A percentile compares a stretch with the other conserved stretches of the same genome.
These are phyloP conservation scores for Westerdykella sp. DNA, from an alignment of 2,329 filamentous ascomycete genomes.

Conservation along the genomic window DNA sequence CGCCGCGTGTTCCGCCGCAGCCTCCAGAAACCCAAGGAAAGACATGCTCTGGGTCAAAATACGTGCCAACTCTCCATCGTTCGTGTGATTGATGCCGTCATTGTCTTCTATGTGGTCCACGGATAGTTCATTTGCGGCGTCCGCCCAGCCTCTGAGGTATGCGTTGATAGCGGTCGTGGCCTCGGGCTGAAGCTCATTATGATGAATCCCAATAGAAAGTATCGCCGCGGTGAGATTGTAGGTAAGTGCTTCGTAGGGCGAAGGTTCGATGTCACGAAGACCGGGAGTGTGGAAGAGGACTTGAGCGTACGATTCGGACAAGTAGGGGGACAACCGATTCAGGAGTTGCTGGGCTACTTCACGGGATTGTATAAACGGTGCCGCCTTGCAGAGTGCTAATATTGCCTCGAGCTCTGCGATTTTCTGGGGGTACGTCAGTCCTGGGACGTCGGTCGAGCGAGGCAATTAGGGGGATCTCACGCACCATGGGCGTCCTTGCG, in stretches of 20 bases:
- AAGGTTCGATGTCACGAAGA: conserved; percentile 75
- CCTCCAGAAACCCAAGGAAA: conserved; percentile 83
- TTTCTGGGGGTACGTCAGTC: conserved; percentile 48
- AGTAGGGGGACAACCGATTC: conserved; percentile 74
- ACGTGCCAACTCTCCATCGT: conserved; percentile 52
- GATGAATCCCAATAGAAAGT: conserved; percentile 70
- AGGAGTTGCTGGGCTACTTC: conserved; percentile 73
- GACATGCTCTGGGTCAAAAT: conserved; percentile 75
- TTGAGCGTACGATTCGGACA: conserved; percentile 78
- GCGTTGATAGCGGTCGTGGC: conserved; percentile 61
- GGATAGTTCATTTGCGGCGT: conserved; percentile 52
- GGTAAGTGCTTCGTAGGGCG: conserved; percentile 79
- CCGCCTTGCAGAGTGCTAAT: conserved; percentile 83
- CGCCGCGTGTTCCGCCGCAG: conserved; percentile 66
- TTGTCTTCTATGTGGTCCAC: conserved; percentile 51
- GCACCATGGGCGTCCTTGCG: conserved; percentile 36
- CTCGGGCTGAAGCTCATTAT: conserved; percentile 60
- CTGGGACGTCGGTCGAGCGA: background rate
- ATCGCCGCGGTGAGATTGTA: conserved; percentile 74
- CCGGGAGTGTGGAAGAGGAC: conserved; percentile 72
- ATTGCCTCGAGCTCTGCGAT: conserved; percentile 89
- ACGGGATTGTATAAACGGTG: conserved; percentile 62
- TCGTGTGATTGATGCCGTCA: conserved; percentile 44
- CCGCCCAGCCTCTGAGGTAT: conserved; percentile 66
- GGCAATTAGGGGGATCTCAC: background rate